These are phyloP conservation scores for Solanum raphanifolium DNA, from an alignment of 257 asterid species.

Conservation along the genomic window DNA sequence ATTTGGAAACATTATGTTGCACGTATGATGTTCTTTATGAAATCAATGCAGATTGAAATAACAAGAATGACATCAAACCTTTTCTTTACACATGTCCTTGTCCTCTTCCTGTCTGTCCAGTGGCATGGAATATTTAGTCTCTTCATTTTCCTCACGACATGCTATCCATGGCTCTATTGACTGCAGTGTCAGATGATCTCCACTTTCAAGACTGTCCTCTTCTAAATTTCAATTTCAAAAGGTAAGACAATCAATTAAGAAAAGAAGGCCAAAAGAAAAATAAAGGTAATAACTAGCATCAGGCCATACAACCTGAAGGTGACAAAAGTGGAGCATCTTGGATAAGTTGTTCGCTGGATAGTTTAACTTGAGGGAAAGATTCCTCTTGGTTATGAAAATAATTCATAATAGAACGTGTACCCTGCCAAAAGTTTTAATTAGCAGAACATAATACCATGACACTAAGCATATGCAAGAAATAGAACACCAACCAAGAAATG, in stretches of 20 bases:
- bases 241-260: slow-evolving; percentile 6
- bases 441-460: slow-evolving; percentile 1
- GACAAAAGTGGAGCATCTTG: slow-evolving; percentile 29
- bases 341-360: slow-evolving; percentile 21
- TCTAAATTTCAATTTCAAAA: neutral
- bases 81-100: slow-evolving; percentile 25
- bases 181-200: slow-evolving; percentile 14
- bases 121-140: slow-evolving; percentile 12
- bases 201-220: slow-evolving; percentile 20
- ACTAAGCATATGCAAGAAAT: neutral
- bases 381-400: slow-evolving; percentile 51
- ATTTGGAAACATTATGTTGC: neutral
- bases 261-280: neutral
- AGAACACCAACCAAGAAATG: neutral
- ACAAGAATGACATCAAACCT: slow-evolving; percentile 24
- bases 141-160: slow-evolving; percentile 24
- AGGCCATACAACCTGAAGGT: slow-evolving; percentile 40
- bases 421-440: slow-evolving; percentile 44
- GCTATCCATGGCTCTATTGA: slow-evolving; percentile 19
- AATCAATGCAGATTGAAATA: neutral
- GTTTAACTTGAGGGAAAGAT: slow-evolving; percentile 15
- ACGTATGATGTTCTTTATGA: neutral
- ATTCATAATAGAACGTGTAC: slow-evolving; percentile 70
- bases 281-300: slow-evolving; percentile 7
- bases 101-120: slow-evolving; percentile 24